Conservation (phyloP, 176 grass and related monocot genomes). For the Oryza glaberrima region DNA sequence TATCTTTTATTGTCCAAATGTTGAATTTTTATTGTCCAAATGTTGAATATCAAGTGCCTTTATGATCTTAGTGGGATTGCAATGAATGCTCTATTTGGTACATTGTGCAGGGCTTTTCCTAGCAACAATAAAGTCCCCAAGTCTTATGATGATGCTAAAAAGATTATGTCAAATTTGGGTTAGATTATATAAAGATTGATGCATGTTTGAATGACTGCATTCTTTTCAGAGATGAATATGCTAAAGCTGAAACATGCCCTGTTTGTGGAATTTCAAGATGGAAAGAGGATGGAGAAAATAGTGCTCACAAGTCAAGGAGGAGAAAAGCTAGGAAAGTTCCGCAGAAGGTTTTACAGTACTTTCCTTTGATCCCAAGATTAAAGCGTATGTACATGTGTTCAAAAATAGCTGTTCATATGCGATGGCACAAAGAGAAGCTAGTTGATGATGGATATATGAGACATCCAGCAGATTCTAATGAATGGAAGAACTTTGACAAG, state of each 20-base stretch:
- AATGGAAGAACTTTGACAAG: too few relatives aligned
- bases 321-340: not conserved
- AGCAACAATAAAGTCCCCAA: too few relatives aligned
- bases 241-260: not conserved
- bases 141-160: too few relatives aligned
- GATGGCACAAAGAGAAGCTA: slow-evolving; percentile 1
- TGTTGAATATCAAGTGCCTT: too few relatives aligned
- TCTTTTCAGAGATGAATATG: too few relatives aligned
- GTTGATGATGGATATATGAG: not conserved
- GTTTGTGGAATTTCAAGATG: not conserved
- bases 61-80: too few relatives aligned
- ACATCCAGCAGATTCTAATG: not conserved
- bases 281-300: not conserved
- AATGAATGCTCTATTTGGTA: too few relatives aligned
- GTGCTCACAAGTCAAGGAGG: not conserved
- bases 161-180: not conserved
- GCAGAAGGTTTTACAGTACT: not conserved
- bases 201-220: too few relatives aligned
- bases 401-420: not conserved
- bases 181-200: not conserved
- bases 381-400: not conserved
- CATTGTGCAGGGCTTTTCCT: too few relatives aligned
- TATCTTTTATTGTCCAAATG: too few relatives aligned
- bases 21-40: too few relatives aligned
- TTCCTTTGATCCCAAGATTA: not conserved